A percentile compares a stretch with the other conserved stretches of the same genome.
These are phyloP conservation scores for Inosperma sp. DNA, from an alignment of 768 basidiomycete genomes.

Conservation along the genomic window DNA sequence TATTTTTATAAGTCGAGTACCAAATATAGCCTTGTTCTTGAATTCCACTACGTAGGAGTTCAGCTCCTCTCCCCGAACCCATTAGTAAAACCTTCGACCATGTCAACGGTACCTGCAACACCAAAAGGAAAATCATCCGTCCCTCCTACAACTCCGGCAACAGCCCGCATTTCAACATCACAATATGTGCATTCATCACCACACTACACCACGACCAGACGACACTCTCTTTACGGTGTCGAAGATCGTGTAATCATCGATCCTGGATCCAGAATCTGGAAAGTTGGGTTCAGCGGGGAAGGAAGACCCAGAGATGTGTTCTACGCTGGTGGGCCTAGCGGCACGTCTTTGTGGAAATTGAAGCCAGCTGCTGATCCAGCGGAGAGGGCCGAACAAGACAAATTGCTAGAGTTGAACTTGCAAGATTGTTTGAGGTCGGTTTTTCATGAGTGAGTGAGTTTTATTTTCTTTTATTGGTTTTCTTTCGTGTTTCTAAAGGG, in stretches of 20 bases:
- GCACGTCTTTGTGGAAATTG: conserved; percentile 56
- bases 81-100: conserved; percentile 10
- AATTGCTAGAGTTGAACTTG: conserved; percentile 63
- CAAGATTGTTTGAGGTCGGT: conserved; percentile 68
- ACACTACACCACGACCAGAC: conserved; percentile 76
- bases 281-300: conserved; percentile 97
- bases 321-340: conserved; percentile 43
- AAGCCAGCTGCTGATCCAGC: conserved; percentile 47
- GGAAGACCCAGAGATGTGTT: conserved; percentile 88
- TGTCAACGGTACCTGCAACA: conserved; percentile 38
- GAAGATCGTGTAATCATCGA: conserved; percentile 96
- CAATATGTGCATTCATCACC: conserved; percentile 65
- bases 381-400: conserved; percentile 69
- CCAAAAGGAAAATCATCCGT: conserved; percentile 37
- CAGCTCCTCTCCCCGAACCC: too few relatives aligned
- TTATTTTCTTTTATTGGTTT: neutral
- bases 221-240: conserved; percentile 93
- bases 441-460: conserved; percentile 70
- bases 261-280: conserved; percentile 91
- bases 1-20: neutral
- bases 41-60: neutral
- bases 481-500: neutral
- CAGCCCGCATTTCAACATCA: conserved; percentile 44
- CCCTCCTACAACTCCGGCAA: conserved; percentile 51
- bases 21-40: neutral